These are phyloP conservation scores for Cyberlindnera euphorbiiphila DNA, from an alignment of 805 yeast genomes.

Conservation along the genomic window DNA sequence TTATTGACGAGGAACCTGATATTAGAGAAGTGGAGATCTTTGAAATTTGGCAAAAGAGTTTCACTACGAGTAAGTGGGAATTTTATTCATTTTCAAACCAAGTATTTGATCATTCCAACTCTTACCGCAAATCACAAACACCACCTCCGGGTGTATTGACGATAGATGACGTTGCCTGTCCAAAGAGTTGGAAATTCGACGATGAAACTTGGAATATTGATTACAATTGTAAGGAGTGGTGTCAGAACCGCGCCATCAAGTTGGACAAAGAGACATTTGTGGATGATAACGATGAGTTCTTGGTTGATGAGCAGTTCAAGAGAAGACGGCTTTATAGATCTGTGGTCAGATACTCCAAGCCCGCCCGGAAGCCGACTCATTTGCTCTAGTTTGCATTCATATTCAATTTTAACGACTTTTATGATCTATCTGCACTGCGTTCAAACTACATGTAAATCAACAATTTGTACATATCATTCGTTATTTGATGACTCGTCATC, in stretches of 20 bases:
- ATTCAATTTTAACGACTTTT: too few relatives aligned
- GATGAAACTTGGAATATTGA: slow-evolving; percentile 67
- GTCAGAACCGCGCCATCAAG: slow-evolving; percentile 39
- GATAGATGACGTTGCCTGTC: slow-evolving; percentile 58
- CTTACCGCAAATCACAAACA: slow-evolving; percentile 41
- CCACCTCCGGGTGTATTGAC: slow-evolving; percentile 63
- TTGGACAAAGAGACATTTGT: slow-evolving; percentile 24
- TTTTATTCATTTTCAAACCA: slow-evolving; percentile 52
- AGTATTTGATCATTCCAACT: slow-evolving; percentile 50
- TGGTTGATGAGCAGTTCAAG: slow-evolving; percentile 44
- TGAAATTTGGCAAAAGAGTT: slow-evolving; percentile 67
- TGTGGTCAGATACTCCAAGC: slow-evolving; percentile 45
- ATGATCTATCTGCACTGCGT: too few relatives aligned
- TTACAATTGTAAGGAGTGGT: slow-evolving; percentile 47
- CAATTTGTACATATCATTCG: neutral
- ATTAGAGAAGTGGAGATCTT: slow-evolving; percentile 64
- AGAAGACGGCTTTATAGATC: slow-evolving; percentile 54
- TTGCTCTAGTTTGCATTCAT: slow-evolving; percentile 11
- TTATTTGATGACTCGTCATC: slow-evolving; percentile 13
- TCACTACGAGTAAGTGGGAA: slow-evolving; percentile 58
- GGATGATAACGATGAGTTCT: slow-evolving; percentile 49
- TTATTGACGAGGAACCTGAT: slow-evolving; percentile 69
- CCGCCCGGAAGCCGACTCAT: slow-evolving; percentile 32
- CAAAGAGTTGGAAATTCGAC: slow-evolving; percentile 71
- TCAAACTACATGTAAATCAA: neutral